These are phyloP conservation scores for Phycomyces blakesleeanus DNA, from an alignment of 192 early-diverging fungal genomes.

Conservation along the genomic window DNA sequence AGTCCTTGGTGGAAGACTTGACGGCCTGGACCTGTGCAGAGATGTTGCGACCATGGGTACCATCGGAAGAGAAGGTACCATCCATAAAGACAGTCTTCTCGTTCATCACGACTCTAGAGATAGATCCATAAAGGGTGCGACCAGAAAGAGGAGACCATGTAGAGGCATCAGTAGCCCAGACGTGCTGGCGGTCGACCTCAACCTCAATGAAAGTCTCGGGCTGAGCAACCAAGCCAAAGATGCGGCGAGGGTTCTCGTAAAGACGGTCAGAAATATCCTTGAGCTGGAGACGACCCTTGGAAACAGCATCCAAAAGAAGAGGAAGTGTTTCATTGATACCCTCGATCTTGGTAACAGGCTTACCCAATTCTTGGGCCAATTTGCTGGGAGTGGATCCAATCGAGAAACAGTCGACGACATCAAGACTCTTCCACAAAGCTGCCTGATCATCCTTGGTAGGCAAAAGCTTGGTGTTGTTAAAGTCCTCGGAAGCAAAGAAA, in stretches of 20 bases:
- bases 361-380: conserved; percentile 52
- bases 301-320: conserved; percentile 78
- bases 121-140: conserved; percentile 60
- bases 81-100: conserved; percentile 87
- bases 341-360: conserved; percentile 35
- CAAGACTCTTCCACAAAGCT: conserved; percentile 82
- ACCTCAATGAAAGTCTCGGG: conserved; percentile 93
- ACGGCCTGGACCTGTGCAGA: conserved; percentile 29
- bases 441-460: conserved; percentile 58
- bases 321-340: conserved; percentile 70
- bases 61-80: conserved; percentile 52
- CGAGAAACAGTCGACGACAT: conserved; percentile 90
- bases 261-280: conserved; percentile 73
- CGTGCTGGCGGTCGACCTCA: conserved; percentile 74
- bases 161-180: conserved; percentile 40
- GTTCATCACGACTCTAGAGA: conserved; percentile 87
- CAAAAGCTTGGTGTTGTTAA: conserved; percentile 38
- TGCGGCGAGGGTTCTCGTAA: conserved; percentile 82
- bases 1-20: conserved; percentile 4
- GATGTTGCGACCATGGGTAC: conserved; percentile 44
- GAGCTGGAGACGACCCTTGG: conserved; percentile 72
- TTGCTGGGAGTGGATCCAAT: conserved; percentile 69
- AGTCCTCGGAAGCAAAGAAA: conserved; percentile 60
- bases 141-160: conserved; percentile 59
- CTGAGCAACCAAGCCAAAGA: conserved; percentile 88